Conservation (phyloP, 352 stramenopile species). For the Phytopythium boreale region DNA sequence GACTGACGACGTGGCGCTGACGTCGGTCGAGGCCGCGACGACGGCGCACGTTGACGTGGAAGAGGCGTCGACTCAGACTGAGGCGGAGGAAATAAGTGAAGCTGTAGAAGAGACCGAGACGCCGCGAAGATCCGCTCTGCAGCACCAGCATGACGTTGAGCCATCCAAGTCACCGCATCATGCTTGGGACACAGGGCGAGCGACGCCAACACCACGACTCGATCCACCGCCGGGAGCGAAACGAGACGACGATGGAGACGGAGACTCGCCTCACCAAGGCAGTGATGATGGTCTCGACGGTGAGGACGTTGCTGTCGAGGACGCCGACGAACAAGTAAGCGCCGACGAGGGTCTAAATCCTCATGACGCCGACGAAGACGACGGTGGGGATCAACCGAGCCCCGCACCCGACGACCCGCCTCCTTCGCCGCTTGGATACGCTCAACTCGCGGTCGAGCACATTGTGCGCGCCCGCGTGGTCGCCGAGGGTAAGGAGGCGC, state of each 20-base stretch:
- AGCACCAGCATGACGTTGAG: too few species aligned
- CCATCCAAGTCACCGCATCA: background rate
- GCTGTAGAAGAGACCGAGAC: background rate
- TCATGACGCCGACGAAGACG: background rate
- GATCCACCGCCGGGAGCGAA: background rate
- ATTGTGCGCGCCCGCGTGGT: constrained; percentile 45
- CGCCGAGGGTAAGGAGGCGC: constrained; percentile 47
- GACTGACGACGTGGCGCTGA: too few species aligned
- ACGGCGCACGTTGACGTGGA: background rate
- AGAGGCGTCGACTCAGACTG: background rate
- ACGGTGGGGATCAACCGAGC: background rate
- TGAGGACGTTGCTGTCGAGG: background rate
- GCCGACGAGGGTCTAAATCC: background rate
- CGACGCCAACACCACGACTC: background rate
- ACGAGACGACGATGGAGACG: background rate
- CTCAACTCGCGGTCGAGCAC: constrained; percentile 35
- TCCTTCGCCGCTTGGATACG: constrained; percentile 18
- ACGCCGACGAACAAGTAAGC: background rate
- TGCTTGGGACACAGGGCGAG: background rate
- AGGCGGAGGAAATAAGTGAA: constrained; percentile 6
- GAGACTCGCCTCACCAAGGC: background rate
- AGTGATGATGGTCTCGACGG: too few species aligned
- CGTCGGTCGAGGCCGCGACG: background rate
- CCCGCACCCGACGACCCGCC: background rate
- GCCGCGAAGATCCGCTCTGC: too few species aligned